Conservation (phyloP, 2,329 filamentous ascomycete species). For the Periconia digitata region DNA sequence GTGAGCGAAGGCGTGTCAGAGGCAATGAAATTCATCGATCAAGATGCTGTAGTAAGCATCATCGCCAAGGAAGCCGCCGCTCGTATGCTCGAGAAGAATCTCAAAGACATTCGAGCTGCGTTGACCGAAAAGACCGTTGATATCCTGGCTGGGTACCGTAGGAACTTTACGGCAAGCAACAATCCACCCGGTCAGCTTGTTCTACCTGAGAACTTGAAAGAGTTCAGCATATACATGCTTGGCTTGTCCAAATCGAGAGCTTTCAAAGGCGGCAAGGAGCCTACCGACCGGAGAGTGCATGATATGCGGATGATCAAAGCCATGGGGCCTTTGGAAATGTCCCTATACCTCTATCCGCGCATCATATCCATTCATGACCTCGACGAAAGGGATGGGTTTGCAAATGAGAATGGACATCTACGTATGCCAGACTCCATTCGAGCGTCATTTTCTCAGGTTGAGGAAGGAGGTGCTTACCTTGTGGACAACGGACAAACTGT, state of each 20-base stretch:
- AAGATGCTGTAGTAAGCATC: conserved; percentile 86
- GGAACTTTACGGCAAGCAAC: conserved; percentile 79
- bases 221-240: conserved; percentile 95
- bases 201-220: conserved; percentile 92
- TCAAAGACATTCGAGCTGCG: conserved; percentile 82
- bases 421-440: conserved; percentile 79
- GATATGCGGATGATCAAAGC: conserved; percentile 87
- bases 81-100: conserved; percentile 72
- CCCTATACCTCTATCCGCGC: conserved; percentile 90
- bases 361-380: conserved; percentile 93
- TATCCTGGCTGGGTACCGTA: conserved; percentile 87
- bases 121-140: conserved; percentile 92
- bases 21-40: conserved; percentile 88
- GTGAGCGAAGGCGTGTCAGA: conserved; percentile 85
- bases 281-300: conserved; percentile 85
- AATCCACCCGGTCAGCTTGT: conserved; percentile 92
- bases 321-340: conserved; percentile 83
- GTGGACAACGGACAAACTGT: conserved; percentile 94
- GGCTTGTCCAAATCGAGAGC: conserved; percentile 86
- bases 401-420: conserved; percentile 87
- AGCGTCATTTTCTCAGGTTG: conserved; percentile 82
- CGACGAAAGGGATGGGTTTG: conserved; percentile 82
- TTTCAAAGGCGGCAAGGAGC: conserved; percentile 89
- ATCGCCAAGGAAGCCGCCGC: conserved; percentile 92
- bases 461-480: conserved; percentile 90